phyloP scores from a whole-genome alignment of 768 basidiomycete species.

The Leucosporidium creatinivorum region DNA sequence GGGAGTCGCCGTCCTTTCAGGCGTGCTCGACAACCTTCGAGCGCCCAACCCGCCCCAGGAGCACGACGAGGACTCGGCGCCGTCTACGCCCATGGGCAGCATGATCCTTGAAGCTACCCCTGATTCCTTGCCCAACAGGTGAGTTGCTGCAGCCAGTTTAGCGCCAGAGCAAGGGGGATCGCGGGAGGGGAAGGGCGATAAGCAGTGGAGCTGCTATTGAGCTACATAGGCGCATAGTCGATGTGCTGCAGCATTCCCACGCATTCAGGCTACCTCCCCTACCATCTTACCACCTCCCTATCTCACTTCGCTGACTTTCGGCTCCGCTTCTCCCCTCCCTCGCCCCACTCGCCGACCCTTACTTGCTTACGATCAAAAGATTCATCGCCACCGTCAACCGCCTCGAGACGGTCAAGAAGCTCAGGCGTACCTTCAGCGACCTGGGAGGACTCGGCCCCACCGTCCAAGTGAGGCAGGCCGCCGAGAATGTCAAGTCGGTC shows the following conservation, averaged over 20 bases:
- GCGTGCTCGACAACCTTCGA: constrained; percentile 76
- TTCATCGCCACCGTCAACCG: constrained; percentile 85
- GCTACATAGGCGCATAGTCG: too few species aligned
- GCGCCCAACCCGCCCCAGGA: constrained; percentile 52
- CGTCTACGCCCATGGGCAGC: constrained; percentile 29
- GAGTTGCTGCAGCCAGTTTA: constrained; percentile 49
- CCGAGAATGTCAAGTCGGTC: constrained; percentile 64
- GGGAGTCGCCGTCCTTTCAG: constrained; percentile 91
- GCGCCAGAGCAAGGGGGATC: too few species aligned
- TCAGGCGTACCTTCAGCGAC: constrained; percentile 54
- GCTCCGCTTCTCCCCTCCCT: not conserved
- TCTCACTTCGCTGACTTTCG: too few species aligned
- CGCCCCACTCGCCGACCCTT: not conserved
- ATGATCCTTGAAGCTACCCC: constrained; percentile 39
- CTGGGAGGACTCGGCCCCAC: constrained; percentile 55
- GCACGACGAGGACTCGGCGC: constrained; percentile 20
- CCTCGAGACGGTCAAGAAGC: constrained; percentile 61
- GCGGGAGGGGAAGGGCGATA: too few species aligned
- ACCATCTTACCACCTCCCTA: too few species aligned
- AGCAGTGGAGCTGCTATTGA: too few species aligned
- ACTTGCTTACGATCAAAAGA: constrained; percentile 33
- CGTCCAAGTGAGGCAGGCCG: constrained; percentile 61
- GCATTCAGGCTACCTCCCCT: too few species aligned
- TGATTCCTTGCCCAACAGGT: constrained; percentile 34
- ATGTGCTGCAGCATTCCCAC: too few species aligned